These are phyloP conservation scores for Coemansia sp. DNA, from an alignment of 192 early-diverging fungal species.

Conservation along the genomic window DNA sequence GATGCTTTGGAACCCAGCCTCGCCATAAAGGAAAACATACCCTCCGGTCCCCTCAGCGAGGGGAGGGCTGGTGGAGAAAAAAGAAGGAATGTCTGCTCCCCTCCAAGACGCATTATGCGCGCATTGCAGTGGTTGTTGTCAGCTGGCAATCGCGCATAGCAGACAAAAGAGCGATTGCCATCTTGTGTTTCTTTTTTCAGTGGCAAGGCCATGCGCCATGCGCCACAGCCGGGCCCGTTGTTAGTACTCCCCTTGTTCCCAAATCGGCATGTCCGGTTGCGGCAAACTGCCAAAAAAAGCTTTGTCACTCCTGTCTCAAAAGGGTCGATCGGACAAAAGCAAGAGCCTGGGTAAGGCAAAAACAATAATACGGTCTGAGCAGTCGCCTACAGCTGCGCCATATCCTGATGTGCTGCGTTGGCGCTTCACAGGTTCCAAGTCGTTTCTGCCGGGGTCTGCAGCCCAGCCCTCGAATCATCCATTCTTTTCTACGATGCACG, in stretches of 20 bases:
- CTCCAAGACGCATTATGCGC: neutral
- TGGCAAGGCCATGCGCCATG: neutral
- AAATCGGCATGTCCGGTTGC: neutral
- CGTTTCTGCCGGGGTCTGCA: neutral
- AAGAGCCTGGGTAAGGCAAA: neutral
- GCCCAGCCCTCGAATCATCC: neutral
- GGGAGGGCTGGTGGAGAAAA: neutral
- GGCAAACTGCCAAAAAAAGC: neutral
- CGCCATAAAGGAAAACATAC: neutral
- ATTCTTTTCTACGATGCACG: neutral
- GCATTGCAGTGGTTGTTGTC: conserved; percentile 2
- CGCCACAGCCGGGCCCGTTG: neutral
- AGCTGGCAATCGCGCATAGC: conserved; percentile 5
- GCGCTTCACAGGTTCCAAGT: neutral
- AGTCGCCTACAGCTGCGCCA: neutral
- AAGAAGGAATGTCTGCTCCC: neutral
- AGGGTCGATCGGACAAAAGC: neutral
- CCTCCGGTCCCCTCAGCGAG: neutral
- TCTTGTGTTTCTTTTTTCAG: neutral
- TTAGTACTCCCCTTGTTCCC: neutral
- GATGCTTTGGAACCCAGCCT: neutral
- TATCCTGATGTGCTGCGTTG: neutral
- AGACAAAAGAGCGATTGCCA: conserved; percentile 2
- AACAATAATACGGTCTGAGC: neutral
- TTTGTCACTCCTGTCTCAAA: neutral